Evolutionary conservation across 2,329 filamentous ascomycete species (phyloP), one percentile per base, ranked within the genome.

Genomic region (Cytospora mali): DNA sequence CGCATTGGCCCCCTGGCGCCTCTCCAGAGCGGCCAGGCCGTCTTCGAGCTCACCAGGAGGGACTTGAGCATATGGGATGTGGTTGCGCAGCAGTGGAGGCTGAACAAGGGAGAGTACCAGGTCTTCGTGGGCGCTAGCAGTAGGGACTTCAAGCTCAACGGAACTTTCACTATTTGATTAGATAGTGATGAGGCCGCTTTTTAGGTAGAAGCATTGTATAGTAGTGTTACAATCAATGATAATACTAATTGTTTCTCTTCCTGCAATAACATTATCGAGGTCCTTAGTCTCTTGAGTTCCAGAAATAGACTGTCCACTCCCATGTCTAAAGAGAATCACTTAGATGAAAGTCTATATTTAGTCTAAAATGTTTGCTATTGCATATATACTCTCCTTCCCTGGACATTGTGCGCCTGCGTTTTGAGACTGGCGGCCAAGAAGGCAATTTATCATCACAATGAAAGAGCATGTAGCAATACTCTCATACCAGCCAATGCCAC

Each of bases 51-150:
- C 49, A 88, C 80, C 18, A 79, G 88, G 49, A 81, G 87, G 63
- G 88, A 91, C 69, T 69, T 91, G 57, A 90, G 87, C 71, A 78
- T 85, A 28, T 91, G 88, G 88, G 85, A 90, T 70, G 79, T 83
- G 4, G 75, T 72, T 1, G 78, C 77, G 27, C 86, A 90, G 75
- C 82, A 83, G 69, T 91, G 88, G 88, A 76, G 77, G 51, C 68
- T 87, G 62, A 76, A 75, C 53, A 75, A 70, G 28, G 82, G 81
- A 0, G 69, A 72, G 13, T 84, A 81, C 63, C 66, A 62, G 2
- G 62, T 84, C 10, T 78, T 71, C 61, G 77, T 83, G 4, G 83
- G 82, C 0, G 75, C 74, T 1, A 84, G 80, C 66, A 83, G 80
- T 67, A 72, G 79, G 28, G 71, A 78, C 46, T 64, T 84, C 64